phyloP scores from a whole-genome alignment of 352 stramenopile genomes.

The Pythium aquatile region DNA sequence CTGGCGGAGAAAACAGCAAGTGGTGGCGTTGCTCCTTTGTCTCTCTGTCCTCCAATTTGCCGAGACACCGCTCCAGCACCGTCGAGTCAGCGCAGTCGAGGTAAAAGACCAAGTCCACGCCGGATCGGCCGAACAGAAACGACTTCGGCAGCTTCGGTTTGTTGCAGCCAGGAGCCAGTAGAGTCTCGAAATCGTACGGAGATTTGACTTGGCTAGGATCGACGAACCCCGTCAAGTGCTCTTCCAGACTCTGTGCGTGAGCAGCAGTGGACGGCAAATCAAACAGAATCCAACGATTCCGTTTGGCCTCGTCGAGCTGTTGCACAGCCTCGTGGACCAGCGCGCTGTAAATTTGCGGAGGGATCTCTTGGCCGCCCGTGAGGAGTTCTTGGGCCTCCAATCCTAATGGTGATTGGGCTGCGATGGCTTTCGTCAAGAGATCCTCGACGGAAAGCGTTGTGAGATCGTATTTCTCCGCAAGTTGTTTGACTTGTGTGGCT shows the following conservation, averaged over 20 bases:
- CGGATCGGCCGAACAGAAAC: constrained; percentile 66
- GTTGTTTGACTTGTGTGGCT: constrained; percentile 42
- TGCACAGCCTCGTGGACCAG: constrained; percentile 28
- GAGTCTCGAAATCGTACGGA: constrained; percentile 55
- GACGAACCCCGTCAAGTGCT: constrained; percentile 55
- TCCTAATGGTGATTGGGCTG: constrained; percentile 33
- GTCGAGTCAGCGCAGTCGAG: constrained; percentile 37
- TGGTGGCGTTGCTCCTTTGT: constrained; percentile 40
- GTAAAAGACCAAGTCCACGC: constrained; percentile 72
- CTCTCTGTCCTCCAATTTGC: constrained; percentile 47
- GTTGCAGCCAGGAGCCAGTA: constrained; percentile 39
- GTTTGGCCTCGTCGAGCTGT: constrained; percentile 34
- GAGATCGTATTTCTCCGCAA: constrained; percentile 54
- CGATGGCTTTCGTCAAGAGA: constrained; percentile 34
- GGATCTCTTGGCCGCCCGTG: constrained; percentile 37
- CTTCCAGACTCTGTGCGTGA: constrained; percentile 48
- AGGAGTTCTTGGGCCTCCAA: constrained; percentile 30
- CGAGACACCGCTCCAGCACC: constrained; percentile 58
- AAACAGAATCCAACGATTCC: constrained; percentile 56
- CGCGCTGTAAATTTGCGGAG: constrained; percentile 50
- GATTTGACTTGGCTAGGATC: constrained; percentile 40
- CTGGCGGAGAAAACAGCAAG: constrained; percentile 48
- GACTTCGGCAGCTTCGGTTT: constrained; percentile 37
- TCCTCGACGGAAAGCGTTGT: constrained; percentile 50
- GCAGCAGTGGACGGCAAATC: constrained; percentile 51